Evolutionary conservation across 768 basidiomycete genomes (phyloP).

Genomic region (Dioszegia crocea): DNA sequence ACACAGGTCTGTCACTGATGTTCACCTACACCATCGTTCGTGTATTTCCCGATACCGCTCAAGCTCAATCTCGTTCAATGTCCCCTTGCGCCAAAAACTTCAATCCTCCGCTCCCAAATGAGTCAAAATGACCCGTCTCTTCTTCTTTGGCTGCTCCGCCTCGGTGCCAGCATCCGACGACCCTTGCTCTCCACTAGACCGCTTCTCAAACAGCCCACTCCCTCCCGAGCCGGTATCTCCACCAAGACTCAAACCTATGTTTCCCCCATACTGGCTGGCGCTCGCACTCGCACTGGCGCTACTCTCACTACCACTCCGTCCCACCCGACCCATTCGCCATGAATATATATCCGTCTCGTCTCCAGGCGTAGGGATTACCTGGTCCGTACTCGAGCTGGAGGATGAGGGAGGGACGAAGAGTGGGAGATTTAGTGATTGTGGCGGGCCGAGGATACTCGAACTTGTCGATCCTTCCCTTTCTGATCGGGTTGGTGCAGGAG

Average conservation of each 20-base stretch:
- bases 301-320: slow-evolving; percentile 5
- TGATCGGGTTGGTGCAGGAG: slow-evolving; percentile 30
- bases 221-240: not conserved
- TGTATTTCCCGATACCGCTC: no score
- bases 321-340: not conserved
- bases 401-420: slow-evolving; percentile 6
- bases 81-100: not conserved
- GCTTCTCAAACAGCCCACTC: not conserved
- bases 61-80: no score
- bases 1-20: no score
- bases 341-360: slow-evolving; percentile 16
- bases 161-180: not conserved
- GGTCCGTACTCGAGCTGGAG: slow-evolving; percentile 22
- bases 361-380: slow-evolving; percentile 29
- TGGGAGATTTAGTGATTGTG: slow-evolving; percentile 9
- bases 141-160: slow-evolving; percentile 40
- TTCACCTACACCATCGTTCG: no score
- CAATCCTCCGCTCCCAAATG: slow-evolving; percentile 23
- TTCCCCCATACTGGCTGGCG: not conserved
- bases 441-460: slow-evolving; percentile 16
- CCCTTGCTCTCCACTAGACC: not conserved
- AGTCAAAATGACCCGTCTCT: slow-evolving; percentile 39
- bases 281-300: not conserved
- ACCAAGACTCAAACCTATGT: not conserved
- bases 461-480: slow-evolving; percentile 45